Base-by-base conservation (phyloP, 2,329 filamentous ascomycete species). In the Fusarium sterilihyphosum region DNA sequence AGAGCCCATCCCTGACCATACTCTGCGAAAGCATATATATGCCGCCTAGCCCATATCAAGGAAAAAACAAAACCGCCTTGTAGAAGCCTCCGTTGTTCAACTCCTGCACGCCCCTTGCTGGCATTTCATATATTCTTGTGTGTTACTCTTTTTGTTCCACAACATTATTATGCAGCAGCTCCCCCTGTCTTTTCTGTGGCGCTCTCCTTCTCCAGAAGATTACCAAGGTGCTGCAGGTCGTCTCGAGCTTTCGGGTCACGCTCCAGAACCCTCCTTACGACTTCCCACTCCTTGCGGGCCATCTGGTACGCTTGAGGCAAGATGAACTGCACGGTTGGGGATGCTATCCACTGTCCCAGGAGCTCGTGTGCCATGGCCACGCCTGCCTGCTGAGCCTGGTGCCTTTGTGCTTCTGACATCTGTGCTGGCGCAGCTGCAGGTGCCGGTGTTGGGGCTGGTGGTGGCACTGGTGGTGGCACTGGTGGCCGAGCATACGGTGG, bases 241-340 rank as follows among this genome's bases (percentile, higher is more conserved):
- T 91, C 88, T 29, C 90, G 86, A 1, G 93, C 90, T 29, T 87
- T 88, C 1, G 91, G 90, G 62, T 94, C 91, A 17, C 87, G 86
- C 57, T 91, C 88, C 31, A 94, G 86, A 20, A 96, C 91, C 44
- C 88, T 87, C 59, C 89, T 87, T 71, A 98, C 89, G 35, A 96
- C 90, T 63, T 89, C 86, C 88, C 96, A 92, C 79, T 97, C 93
- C 22, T 88, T 84, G n/a, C 89, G 86, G 52, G 91, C 87, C 86
- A 93, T 94, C 57, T 89, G 88, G 26, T 88, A 90, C 2, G 92
- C 92, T 73, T 93, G 91, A 10, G 91, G 89, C 50, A 94, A 85
- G 9, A 95, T 84, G 76, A 94, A 92, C 31, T 89, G 86, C 14
- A 94, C 90, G 0, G 92, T 93, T 0, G 92, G 90, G 22, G 90